Evolutionary conservation across 2,329 filamentous ascomycete genomes (phyloP), one percentile per base, ranked within the genome.

Genomic region (Tolypocladium sp.): DNA sequence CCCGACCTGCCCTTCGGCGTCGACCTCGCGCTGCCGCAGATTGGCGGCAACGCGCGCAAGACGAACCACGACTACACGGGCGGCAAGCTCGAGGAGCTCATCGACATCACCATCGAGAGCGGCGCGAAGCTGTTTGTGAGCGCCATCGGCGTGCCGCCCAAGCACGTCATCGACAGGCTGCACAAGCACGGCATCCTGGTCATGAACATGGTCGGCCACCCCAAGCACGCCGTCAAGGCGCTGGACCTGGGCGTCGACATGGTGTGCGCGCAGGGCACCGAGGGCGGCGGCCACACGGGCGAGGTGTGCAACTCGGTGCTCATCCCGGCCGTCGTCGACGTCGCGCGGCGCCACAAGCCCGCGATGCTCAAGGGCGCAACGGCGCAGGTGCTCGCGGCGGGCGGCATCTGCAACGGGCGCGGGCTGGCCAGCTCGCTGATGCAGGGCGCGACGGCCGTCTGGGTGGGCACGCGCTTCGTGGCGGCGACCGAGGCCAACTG

Each of bases 161-260:
- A 78, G 53, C 73, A 78, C 59, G 84, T 92, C 5, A 88, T 97
- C 59, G 85, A 90, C 65, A 77, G 85, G 53, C 79, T 97, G 52
- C 93, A 97, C 69, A 80, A 81, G 10, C 88, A 89, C 0, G 90
- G 89, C 0, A 89, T 97, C 46, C 71, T 95, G 60, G 81, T 97
- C 41, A 97, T 97, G 92, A 97, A 97, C 73, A 97, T 97, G 92
- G 92, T 97, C 25, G 93, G 93, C 0, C 90, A 92, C 67, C 92
- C 93, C 2, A 91, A 89, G 71, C 93, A 97, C 72, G 92, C 92
- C 1, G 83, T 88, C 71, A 97, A 97, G 77, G 92, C 92, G 2
- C 78, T 97, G 4, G 85, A 91, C 56, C 83, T 88, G 0, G 93
- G 93, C 51, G 91, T 96, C 12, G 93, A 97, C 74, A 87, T 97